Base-by-base conservation (phyloP, 768 basidiomycete genomes). In the Tephrocybe sp. region DNA sequence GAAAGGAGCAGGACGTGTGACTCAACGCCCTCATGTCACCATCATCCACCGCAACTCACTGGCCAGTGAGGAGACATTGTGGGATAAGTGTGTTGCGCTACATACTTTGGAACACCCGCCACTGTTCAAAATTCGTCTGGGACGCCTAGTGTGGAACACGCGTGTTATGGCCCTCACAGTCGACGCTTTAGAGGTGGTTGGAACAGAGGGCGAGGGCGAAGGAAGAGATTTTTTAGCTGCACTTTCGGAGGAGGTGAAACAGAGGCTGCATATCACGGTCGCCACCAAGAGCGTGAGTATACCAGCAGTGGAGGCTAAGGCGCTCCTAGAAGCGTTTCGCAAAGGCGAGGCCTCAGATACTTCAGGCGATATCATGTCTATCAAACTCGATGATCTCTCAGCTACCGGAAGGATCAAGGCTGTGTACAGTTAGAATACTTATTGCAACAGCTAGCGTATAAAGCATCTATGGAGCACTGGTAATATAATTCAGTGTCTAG, bases 81-180 rank as follows among this genome's bases (percentile, higher is more conserved):
- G 80, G 79, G 73, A 76, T 13, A 64, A 66, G 9, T 90, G 89
- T 60, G 60, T 57, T 15, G 61, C 49, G 6, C 64, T 90, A 19
- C 63, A 76, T 26, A 50, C 60, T 11, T 60, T 66, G 51, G 52
- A 57, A 22, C 48, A 15, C 34, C 73, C 80, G 9, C 83, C 86
- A 0, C 52, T 80, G 47, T 89, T 92, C 66, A 67, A 69, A 18
- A 83, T 87, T 55, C 71, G 63, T 25, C 70, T 97, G 13, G 76
- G 77, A 4, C 65, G 75, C 44, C 65, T 96, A 9, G 67, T 94
- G 9, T 93, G 87, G 82, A 80, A 94, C 56, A 78, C 78, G 19
- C 69, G 87, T 24, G 80, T 92, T 5, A 92, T 98, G 90, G 86
- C 89, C 2, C 60, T 89, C 9, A 81, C 83, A 0, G 79, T 97